Percentiles rank a stretch among this genome's conserved stretches.
phyloP scores from a whole-genome alignment of 2,329 filamentous ascomycete species.

The Amauroascus niger region DNA sequence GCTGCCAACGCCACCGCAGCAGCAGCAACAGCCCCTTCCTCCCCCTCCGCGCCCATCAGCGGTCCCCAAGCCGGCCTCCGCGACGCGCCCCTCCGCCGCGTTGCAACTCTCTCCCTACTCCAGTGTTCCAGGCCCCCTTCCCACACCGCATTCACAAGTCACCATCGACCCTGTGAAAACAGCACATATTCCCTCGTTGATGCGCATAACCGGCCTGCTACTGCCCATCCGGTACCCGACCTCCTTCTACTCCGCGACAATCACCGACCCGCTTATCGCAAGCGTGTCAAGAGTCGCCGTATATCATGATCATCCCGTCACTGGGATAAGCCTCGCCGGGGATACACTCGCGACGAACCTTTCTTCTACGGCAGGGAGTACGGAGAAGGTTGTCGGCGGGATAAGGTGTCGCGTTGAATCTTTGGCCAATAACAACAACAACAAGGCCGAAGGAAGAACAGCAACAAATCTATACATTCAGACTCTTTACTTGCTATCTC shows the following conservation, averaged over 20 bases:
- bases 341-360: background rate
- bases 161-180: slow-evolving; percentile 45
- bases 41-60: slow-evolving; percentile 20
- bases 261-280: slow-evolving; percentile 45
- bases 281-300: slow-evolving; percentile 51
- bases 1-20: slow-evolving; percentile 14
- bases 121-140: slow-evolving; percentile 16
- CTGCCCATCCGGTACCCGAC: slow-evolving; percentile 54
- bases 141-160: slow-evolving; percentile 41
- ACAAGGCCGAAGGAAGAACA: background rate
- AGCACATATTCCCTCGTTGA: slow-evolving; percentile 46
- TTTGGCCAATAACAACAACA: slow-evolving; percentile 17
- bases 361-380: slow-evolving; percentile 14
- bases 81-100: slow-evolving; percentile 23
- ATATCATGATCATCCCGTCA: slow-evolving; percentile 43
- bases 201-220: slow-evolving; percentile 48
- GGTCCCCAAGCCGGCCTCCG: slow-evolving; percentile 20
- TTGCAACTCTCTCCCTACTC: slow-evolving; percentile 23
- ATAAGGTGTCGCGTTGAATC: slow-evolving; percentile 41
- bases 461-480: slow-evolving; percentile 50
- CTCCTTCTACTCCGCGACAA: slow-evolving; percentile 51
- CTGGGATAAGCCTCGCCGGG: slow-evolving; percentile 18
- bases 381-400: slow-evolving; percentile 40
- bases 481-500: slow-evolving; percentile 50
- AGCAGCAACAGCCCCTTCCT: slow-evolving; percentile 20